Evolutionary conservation across 192 early-diverging fungal genomes (phyloP), one percentile per base, ranked within the genome.

Genomic region (Linnemannia hyalina): DNA sequence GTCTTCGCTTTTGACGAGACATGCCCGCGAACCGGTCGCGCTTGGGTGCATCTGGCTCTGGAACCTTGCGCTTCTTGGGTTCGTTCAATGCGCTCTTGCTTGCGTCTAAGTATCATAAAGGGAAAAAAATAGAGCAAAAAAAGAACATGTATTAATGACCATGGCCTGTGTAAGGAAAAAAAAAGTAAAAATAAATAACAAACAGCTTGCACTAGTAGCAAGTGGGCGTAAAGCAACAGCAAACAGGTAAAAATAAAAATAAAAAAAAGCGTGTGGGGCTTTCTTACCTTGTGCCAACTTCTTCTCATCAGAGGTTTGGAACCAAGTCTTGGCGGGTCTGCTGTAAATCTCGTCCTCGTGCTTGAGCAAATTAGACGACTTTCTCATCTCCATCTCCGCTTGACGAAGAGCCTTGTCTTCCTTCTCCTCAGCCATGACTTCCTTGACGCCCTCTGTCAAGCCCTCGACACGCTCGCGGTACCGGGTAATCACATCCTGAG

Each of bases 311-410:
- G 93, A 89, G 11, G 94, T 89, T 88, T 98, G 96, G 93, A 99
- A 99, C 98, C 98, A 99, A 10, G 95, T 97, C 90, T 95, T 93
- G 44, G 94, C 95, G 36, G 99, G 99, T 54, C 97, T 92, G 80
- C 90, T 89, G 88, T 94, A 92, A 82, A 99, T 99, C 83, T 99
- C 99, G 36, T 94, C 91, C 79, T 93, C 91, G 88, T 97, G 94
- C 75, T 92, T 88, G 41, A 98, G 78, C 81, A 98, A 88, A 83
- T 99, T 99, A 63, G 95, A 85, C 38, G 93, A 93, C 91, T 97
- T 98, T 46, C 91, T 88, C 73, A 97, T 81, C 82, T 99, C 93
- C 98, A 98, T 99, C 72, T 99, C 99, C 1, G 97, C 94, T 47
- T 94, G 92, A 41, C 91, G 89, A 5, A 99, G 72, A 72, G 93